Percentiles rank a stretch among this genome's conserved stretches.
Evolutionary conservation across 306 rosid species (phyloP).

Genomic region (Cicer judaicum): DNA sequence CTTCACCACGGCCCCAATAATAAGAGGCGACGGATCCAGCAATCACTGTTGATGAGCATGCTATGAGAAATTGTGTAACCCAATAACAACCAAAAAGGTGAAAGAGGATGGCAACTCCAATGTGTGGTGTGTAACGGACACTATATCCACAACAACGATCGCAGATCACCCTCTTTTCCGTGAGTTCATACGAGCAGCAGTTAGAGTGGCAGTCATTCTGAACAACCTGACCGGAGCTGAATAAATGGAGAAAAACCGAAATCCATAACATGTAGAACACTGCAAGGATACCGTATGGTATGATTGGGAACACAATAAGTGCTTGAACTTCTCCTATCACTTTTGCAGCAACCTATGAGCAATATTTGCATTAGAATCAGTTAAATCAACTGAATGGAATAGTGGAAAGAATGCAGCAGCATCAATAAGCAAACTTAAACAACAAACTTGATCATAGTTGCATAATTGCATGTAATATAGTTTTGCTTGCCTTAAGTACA

Average conservation of each 20-base stretch:
- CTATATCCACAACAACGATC: conserved; percentile 87
- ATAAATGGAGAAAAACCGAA: conserved; percentile 82
- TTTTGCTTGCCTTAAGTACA: conserved; percentile 83
- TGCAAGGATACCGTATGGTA: conserved; percentile 84
- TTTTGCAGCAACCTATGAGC: conserved; percentile 86
- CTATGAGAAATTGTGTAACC: conserved; percentile 87
- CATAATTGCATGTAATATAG: conserved; percentile 23
- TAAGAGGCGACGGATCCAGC: conserved; percentile 98
- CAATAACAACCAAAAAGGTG: conserved; percentile 93
- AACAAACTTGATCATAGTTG: conserved; percentile 27
- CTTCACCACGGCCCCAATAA: conserved; percentile 90
- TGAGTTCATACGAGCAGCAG: conserved; percentile 82
- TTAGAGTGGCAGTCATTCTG: conserved; percentile 79
- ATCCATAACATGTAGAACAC: conserved; percentile 91
- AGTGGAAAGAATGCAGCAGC: conserved; percentile 18
- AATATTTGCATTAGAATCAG: conserved; percentile 39
- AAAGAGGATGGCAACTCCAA: conserved; percentile 82
- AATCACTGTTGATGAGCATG: conserved; percentile 87
- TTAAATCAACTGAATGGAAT: conserved; percentile 7
- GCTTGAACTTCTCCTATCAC: conserved; percentile 95
- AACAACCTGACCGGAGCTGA: conserved; percentile 87
- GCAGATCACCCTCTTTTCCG: conserved; percentile 69
- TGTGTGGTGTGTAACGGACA: conserved; percentile 78
- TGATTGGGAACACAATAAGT: conserved; percentile 76
- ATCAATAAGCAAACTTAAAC: conserved; percentile 16